Percentiles rank a stretch among this genome's conserved stretches.
These are phyloP conservation scores for Mycena vulgaris DNA, from an alignment of 768 basidiomycete species.

Conservation along the genomic window DNA sequence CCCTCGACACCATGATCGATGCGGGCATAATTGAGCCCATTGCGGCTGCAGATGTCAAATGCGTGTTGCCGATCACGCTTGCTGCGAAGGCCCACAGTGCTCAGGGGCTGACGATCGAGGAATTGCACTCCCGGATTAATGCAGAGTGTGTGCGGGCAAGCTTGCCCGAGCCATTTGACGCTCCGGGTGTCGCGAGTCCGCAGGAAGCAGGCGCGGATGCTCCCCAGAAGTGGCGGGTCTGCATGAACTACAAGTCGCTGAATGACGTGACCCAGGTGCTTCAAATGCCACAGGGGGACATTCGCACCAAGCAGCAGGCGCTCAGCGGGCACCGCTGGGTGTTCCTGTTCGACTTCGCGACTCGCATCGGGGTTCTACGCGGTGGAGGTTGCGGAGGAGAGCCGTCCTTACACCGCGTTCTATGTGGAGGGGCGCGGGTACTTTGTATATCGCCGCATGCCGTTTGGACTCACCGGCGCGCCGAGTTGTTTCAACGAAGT, in stretches of 20 bases:
- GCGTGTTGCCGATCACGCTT: constrained; percentile 50
- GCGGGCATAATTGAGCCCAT: constrained; percentile 52
- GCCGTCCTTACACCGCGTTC: constrained; percentile 50
- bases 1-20: constrained; percentile 52
- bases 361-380: constrained; percentile 55
- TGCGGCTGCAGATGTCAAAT: constrained; percentile 50
- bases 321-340: constrained; percentile 55
- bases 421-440: constrained; percentile 56
- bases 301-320: constrained; percentile 53
- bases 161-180: constrained; percentile 37
- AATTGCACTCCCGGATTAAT: constrained; percentile 53
- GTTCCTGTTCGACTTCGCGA: constrained; percentile 54
- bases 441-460: constrained; percentile 53
- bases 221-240: constrained; percentile 53
- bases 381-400: constrained; percentile 37
- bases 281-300: constrained; percentile 54
- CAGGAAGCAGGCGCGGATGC: not conserved
- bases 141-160: constrained; percentile 47
- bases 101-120: constrained; percentile 48
- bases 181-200: not conserved
- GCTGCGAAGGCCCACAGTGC: constrained; percentile 53
- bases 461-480: constrained; percentile 57
- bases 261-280: constrained; percentile 48
- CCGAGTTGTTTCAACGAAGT: constrained; percentile 53
- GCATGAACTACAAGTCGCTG: constrained; percentile 55